Evolutionary conservation across 2,329 filamentous ascomycete genomes (phyloP).

Genomic region (Magnaporthiopsis incrustans): DNA sequence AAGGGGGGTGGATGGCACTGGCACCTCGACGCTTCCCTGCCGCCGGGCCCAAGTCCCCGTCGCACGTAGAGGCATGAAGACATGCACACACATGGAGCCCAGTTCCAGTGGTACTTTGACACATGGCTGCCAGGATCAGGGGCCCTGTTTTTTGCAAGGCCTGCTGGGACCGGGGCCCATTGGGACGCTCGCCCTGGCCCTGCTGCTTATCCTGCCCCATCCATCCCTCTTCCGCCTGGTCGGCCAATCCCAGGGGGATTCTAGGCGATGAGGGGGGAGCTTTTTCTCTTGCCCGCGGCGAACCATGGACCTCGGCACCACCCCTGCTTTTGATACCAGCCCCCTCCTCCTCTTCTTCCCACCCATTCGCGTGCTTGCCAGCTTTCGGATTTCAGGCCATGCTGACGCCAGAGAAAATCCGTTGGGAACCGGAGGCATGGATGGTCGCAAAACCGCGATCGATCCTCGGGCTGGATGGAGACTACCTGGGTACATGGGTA

Average conservation of each 20-base stretch:
- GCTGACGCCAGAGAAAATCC: not conserved
- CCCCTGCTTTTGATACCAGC: too few species aligned
- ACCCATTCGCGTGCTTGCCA: not conserved
- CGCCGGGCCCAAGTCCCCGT: not conserved
- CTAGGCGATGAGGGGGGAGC: not conserved
- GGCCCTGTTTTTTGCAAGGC: too few species aligned
- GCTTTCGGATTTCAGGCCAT: not conserved
- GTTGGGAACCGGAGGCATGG: not conserved
- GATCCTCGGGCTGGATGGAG: too few species aligned
- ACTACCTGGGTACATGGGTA: too few species aligned
- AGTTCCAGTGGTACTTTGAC: not conserved
- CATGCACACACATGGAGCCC: not conserved
- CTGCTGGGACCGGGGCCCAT: not conserved
- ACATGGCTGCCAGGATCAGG: not conserved
- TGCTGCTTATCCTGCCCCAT: not conserved
- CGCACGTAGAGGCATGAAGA: not conserved
- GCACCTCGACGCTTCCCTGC: not conserved
- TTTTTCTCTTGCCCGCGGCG: not conserved
- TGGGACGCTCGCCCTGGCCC: not conserved
- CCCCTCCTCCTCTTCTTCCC: too few species aligned
- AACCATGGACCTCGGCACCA: not conserved
- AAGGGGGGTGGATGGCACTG: not conserved
- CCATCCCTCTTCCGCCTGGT: too few species aligned
- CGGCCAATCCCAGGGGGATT: too few species aligned
- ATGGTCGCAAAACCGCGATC: too few species aligned